Evolutionary conservation across 1,139 yeast genomes (phyloP).

Genomic region (Taphrina pruni): DNA sequence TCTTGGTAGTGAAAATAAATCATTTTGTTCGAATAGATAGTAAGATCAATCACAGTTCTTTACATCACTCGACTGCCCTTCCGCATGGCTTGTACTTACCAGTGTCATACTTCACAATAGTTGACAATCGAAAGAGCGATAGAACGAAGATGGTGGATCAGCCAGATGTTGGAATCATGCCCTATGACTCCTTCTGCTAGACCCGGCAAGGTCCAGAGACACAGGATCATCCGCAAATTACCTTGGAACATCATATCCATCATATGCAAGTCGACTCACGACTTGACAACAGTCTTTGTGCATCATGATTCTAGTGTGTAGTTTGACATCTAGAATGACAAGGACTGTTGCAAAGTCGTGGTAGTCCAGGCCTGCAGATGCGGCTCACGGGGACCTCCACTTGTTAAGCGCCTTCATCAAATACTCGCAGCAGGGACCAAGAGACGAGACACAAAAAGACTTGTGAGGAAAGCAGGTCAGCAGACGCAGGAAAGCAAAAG

Average conservation of each 20-base stretch:
- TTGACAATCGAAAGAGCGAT: not conserved
- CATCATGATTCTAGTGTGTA: too few relatives aligned
- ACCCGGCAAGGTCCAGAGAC: conserved; percentile 36
- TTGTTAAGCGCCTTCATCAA: too few relatives aligned
- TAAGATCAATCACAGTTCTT: conserved; percentile 38
- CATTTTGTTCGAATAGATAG: conserved; percentile 40
- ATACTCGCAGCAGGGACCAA: too few relatives aligned
- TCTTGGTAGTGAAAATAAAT: conserved; percentile 39
- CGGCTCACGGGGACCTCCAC: too few relatives aligned
- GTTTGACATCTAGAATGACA: too few relatives aligned
- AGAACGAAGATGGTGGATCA: conserved; percentile 19
- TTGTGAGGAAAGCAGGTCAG: too few relatives aligned
- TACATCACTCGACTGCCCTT: conserved; percentile 21
- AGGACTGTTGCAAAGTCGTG: too few relatives aligned
- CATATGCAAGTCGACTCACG: not conserved
- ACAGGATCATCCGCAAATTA: conserved; percentile 40
- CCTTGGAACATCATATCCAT: conserved; percentile 40
- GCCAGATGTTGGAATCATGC: conserved; percentile 35
- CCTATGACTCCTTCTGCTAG: conserved; percentile 24
- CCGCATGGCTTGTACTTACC: not conserved
- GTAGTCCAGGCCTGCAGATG: too few relatives aligned
- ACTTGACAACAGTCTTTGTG: too few relatives aligned
- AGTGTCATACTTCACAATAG: too few relatives aligned
- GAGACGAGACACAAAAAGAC: too few relatives aligned
- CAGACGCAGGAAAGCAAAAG: too few relatives aligned